Conservation (phyloP, 441 rosid genomes). For the Euphorbia celastroides region DNA sequence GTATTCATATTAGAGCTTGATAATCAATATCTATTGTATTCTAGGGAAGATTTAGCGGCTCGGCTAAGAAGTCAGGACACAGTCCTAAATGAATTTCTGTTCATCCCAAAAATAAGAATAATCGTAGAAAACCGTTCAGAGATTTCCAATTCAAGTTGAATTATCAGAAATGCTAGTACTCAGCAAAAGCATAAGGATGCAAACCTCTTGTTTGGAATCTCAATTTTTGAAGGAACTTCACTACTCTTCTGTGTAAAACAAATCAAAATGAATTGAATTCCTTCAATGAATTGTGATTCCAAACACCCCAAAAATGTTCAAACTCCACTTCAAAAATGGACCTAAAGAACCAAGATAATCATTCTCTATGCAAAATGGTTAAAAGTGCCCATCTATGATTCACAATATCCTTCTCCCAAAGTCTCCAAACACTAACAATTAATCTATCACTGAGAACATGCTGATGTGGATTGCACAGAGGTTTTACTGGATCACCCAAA, state of each 20-base stretch:
- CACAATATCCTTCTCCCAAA: not conserved
- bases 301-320: no score
- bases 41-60: not conserved
- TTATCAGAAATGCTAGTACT: no score
- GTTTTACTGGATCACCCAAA: not conserved
- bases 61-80: not conserved
- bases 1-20: not conserved
- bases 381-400: not conserved
- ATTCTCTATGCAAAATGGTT: not conserved
- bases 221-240: no score
- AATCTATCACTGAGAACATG: not conserved
- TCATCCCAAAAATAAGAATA: not conserved
- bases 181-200: no score
- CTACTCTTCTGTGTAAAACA: no score
- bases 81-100: not conserved
- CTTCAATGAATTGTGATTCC: no score
- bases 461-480: not conserved
- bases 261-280: no score
- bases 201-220: no score
- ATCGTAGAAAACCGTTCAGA: no score
- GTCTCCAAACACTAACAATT: not conserved
- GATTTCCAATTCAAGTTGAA: no score
- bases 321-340: constrained; percentile 4
- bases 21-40: not conserved
- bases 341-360: constrained; percentile 3